phyloP scores from a whole-genome alignment of 345 rosid genomes.

The Populus davidiana region DNA sequence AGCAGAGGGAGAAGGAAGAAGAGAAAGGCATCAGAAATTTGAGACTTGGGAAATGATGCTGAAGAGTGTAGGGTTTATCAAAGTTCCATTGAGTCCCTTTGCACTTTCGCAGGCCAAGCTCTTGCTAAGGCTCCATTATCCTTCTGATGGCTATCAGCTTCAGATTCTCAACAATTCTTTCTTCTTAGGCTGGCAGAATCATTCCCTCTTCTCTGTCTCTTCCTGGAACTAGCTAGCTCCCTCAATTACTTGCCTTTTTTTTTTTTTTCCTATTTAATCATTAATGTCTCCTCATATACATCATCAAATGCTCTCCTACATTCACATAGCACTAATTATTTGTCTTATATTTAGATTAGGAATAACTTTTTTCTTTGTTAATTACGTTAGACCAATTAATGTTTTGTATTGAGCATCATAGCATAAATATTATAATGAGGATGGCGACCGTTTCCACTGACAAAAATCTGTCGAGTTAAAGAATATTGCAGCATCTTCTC shows the following conservation, averaged over 20 bases:
- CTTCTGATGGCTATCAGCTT: constrained; percentile 89
- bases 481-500: background rate
- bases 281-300: background rate
- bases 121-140: constrained; percentile 85
- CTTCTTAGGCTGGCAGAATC: constrained; percentile 83
- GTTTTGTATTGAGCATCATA: background rate
- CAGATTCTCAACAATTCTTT: constrained; percentile 56
- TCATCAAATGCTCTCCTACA: background rate
- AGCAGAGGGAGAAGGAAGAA: constrained; percentile 55
- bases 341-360: background rate
- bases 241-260: background rate
- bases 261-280: background rate
- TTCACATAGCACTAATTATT: background rate
- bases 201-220: constrained; percentile 83
- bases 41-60: constrained; percentile 75
- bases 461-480: background rate
- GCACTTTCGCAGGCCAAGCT: constrained; percentile 92
- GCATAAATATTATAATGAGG: background rate
- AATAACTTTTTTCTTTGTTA: background rate
- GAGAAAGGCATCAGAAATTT: constrained; percentile 56
- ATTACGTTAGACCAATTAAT: background rate
- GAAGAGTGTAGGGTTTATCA: constrained; percentile 58
- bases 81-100: constrained; percentile 71
- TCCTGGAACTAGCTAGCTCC: constrained; percentile 60
- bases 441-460: background rate